Base-by-base conservation (phyloP, 1,139 yeast genomes). In the Dujonia santamariae region DNA sequence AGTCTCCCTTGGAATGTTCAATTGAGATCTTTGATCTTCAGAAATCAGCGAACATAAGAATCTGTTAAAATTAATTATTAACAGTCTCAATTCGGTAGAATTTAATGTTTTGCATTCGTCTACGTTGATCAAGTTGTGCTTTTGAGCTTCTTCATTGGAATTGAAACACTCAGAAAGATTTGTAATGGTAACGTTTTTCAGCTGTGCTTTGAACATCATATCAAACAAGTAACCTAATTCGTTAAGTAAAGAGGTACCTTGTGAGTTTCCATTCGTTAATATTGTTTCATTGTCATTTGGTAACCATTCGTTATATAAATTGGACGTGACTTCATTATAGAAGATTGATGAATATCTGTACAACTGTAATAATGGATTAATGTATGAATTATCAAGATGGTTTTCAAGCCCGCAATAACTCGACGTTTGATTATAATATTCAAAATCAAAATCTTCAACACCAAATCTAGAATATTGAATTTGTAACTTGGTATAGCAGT, bases 371-470 rank as follows among this genome's bases (percentile, higher is more conserved):
- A 90, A 59, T 0, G 96, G 71, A 53, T 94, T 94, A 36, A 85
- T 72, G 53, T 86, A 87, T 0, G 95, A 75, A 49, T 85, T 86
- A 35, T 85, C 88, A 11, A 84, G 73, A 51, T 87, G 94, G 14
- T 88, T 83, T 54, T 92, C 97, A 21, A 94, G 65, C 0, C 98
- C 97, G n/a, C 96, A 77, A 46, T 67, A 84, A 1, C 50, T 53
- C 2, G 56, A 50, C 0, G 97, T 85, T 32, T 70, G 67, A 52
- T 90, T 88, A 63, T 85, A 92, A 48, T 80, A 83, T 37, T 76
- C 80, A 53, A 92, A 92, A 61, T 94, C 97, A 60, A 92, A 92
- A 57, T 88, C 97, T 46, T 84, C 88, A 19, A 94, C 90, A 14
- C 98, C 98, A 58, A 88, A 92, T 48, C 78, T 83, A 38, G 95